Evolutionary conservation across 2,329 filamentous ascomycete genomes (phyloP).

Genomic region (Tolypocladium endophyticum): DNA sequence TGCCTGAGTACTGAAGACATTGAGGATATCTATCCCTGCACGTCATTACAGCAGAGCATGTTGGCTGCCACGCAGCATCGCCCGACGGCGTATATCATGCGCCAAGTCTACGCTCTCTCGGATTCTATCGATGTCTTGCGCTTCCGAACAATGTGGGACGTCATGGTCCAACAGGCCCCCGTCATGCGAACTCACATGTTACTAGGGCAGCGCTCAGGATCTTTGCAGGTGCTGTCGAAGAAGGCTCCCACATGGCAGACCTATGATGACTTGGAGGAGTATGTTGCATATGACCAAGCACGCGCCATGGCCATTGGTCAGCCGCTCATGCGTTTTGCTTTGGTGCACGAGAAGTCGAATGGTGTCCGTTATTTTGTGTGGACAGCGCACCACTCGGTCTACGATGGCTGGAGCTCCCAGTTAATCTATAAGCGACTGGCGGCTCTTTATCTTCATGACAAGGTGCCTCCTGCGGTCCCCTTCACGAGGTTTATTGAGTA

Average conservation of each 20-base stretch:
- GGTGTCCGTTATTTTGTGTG: background rate
- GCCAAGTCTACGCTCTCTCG: background rate
- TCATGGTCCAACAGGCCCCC: background rate
- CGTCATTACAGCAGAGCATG: background rate
- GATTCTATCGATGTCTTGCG: background rate
- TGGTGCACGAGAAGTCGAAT: background rate
- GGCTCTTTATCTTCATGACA: background rate
- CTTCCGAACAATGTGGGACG: background rate
- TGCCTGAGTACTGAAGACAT: background rate
- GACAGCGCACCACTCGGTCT: background rate
- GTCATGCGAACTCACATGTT: background rate
- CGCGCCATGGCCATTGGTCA: background rate
- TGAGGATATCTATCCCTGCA: background rate
- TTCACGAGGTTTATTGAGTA: background rate
- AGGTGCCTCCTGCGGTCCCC: background rate
- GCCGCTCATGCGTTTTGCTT: background rate
- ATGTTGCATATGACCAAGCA: background rate
- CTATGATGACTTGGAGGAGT: background rate
- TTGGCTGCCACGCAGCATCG: background rate
- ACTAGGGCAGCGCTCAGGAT: background rate
- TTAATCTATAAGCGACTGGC: background rate
- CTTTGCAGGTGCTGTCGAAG: background rate
- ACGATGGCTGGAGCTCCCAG: background rate
- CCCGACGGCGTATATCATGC: background rate
- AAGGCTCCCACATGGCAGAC: background rate